Conservation (phyloP, 108 stramenopile genomes). For the Poteriospumella lacustris region DNA sequence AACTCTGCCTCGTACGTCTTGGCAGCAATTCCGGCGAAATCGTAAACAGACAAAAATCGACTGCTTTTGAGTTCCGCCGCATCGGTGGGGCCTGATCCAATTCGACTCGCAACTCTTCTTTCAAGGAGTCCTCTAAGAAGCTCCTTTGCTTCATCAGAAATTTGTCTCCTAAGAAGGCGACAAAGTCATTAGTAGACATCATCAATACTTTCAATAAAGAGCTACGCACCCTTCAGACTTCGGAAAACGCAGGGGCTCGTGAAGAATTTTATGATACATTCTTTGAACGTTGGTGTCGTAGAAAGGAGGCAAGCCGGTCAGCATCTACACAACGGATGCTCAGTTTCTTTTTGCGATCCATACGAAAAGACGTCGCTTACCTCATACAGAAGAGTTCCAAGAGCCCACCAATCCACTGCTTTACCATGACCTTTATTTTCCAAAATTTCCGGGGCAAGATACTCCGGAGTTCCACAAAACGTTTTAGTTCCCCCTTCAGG, state of each 20-base stretch:
- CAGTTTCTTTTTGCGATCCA: neutral
- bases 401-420: conserved; percentile 64
- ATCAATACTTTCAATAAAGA: neutral
- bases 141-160: conserved; percentile 22
- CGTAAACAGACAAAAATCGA: conserved; percentile 25
- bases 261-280: conserved; percentile 52
- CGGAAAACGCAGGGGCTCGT: conserved; percentile 41
- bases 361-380: neutral
- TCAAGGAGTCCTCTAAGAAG: conserved; percentile 15
- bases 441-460: conserved; percentile 57
- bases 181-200: neutral
- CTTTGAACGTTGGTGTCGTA: conserved; percentile 47
- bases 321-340: conserved; percentile 28
- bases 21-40: conserved; percentile 22
- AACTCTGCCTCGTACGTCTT: conserved; percentile 37
- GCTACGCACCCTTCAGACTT: conserved; percentile 10
- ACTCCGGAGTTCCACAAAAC: conserved; percentile 61
- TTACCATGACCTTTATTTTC: conserved; percentile 65
- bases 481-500: conserved; percentile 38
- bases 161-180: neutral
- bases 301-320: conserved; percentile 49
- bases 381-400: conserved; percentile 61
- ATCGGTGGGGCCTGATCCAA: conserved; percentile 16
- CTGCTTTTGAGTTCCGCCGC: conserved; percentile 22
- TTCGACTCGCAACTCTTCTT: conserved; percentile 3